These are phyloP conservation scores for Saccharum spontaneum DNA, from an alignment of 176 grass and related monocot species.

Conservation along the genomic window DNA sequence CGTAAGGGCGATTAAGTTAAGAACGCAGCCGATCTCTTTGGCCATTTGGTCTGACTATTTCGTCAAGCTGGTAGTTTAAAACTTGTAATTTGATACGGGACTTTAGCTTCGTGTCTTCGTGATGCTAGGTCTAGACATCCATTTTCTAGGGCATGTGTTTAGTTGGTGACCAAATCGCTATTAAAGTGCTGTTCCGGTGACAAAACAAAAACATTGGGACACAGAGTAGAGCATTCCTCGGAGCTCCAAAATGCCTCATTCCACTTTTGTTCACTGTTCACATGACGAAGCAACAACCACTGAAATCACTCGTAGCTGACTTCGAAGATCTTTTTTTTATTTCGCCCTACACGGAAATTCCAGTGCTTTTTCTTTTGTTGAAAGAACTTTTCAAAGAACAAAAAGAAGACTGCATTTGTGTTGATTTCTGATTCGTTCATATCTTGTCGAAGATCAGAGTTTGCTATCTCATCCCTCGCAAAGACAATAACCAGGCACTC, in stretches of 20 bases:
- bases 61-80: background rate
- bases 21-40: background rate
- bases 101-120: background rate
- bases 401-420: background rate
- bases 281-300: background rate
- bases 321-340: background rate
- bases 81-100: background rate
- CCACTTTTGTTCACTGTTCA: background rate
- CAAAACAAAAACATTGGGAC: background rate
- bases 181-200: background rate
- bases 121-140: background rate
- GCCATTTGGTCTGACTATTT: background rate
- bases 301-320: background rate
- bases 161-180: slow-evolving; percentile 22
- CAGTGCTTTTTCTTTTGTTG: no score
- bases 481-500: no score
- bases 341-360: background rate
- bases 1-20: no score
- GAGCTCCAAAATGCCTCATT: background rate
- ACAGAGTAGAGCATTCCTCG: background rate
- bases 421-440: slow-evolving; percentile 3
- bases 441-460: background rate
- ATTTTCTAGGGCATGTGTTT: background rate
- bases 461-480: background rate
- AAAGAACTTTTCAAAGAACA: background rate